phyloP scores from a whole-genome alignment of 345 rosid species.

The Clarkia xantiana region DNA sequence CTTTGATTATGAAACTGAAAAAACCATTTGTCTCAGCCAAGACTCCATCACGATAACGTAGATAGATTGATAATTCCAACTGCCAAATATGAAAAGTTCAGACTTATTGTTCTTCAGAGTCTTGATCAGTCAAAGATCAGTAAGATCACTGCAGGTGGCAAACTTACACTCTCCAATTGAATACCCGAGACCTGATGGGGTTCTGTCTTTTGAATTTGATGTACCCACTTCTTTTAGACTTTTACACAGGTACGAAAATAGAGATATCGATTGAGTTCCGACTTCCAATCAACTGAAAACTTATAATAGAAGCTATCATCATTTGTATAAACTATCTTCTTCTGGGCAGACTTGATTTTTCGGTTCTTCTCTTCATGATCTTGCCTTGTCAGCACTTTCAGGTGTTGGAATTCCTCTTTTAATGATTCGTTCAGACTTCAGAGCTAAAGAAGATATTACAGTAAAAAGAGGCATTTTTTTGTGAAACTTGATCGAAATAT shows the following conservation, averaged over 20 bases:
- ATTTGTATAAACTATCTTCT: not conserved
- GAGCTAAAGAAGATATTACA: conserved; percentile 36
- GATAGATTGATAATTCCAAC: not conserved
- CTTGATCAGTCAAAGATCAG: too few species aligned
- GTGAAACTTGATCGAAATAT: too few species aligned
- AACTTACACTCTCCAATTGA: conserved; percentile 42
- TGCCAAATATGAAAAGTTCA: not conserved
- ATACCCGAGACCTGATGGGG: conserved; percentile 81
- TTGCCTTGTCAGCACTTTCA: conserved; percentile 72
- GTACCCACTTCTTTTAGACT: conserved; percentile 78
- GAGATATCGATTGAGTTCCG: not conserved
- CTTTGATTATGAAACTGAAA: not conserved
- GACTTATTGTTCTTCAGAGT: not conserved
- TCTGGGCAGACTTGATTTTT: not conserved
- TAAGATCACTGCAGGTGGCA: conserved; percentile 55
- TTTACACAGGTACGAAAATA: conserved; percentile 59
- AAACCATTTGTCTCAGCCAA: too few species aligned
- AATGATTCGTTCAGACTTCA: conserved; percentile 78
- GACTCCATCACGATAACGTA: too few species aligned
- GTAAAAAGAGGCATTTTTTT: too few species aligned
- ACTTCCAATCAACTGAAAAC: not conserved
- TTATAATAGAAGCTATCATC: not conserved
- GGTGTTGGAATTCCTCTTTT: conserved; percentile 89
- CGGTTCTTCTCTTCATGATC: not conserved
- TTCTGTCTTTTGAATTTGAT: conserved; percentile 75